Conservation (phyloP, 2,329 filamentous ascomycete genomes). For the Trichoderma lentiforme region DNA sequence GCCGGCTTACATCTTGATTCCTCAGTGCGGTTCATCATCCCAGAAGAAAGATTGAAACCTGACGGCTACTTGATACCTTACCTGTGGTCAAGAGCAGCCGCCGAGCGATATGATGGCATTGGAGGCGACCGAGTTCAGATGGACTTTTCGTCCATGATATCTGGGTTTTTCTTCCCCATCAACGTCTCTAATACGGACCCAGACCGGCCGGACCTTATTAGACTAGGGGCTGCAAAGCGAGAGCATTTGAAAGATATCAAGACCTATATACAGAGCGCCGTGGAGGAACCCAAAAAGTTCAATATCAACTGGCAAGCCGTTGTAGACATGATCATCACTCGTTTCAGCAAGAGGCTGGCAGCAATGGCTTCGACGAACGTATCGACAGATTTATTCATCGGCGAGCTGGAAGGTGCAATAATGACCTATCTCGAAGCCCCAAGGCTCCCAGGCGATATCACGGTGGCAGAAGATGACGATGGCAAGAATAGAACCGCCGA, state of each 20-base stretch:
- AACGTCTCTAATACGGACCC: slow-evolving; percentile 45
- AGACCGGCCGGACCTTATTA: slow-evolving; percentile 32
- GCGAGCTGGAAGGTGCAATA: slow-evolving; percentile 39
- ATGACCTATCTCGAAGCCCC: slow-evolving; percentile 36
- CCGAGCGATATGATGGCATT: slow-evolving; percentile 46
- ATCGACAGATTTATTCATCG: slow-evolving; percentile 30
- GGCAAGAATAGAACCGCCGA: slow-evolving; percentile 37
- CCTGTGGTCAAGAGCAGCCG: slow-evolving; percentile 41
- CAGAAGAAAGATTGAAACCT: slow-evolving; percentile 19
- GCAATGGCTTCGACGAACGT: slow-evolving; percentile 34
- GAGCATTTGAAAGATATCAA: slow-evolving; percentile 37
- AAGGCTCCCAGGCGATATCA: slow-evolving; percentile 25
- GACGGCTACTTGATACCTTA: slow-evolving; percentile 32
- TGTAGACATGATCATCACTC: slow-evolving; percentile 61
- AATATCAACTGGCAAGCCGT: slow-evolving; percentile 62
- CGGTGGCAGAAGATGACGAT: slow-evolving; percentile 23
- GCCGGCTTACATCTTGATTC: slow-evolving; percentile 39
- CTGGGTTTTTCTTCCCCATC: slow-evolving; percentile 48
- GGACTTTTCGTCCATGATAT: slow-evolving; percentile 51
- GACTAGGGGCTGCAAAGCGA: slow-evolving; percentile 29
- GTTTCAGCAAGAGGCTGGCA: slow-evolving; percentile 56
- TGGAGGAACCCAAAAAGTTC: slow-evolving; percentile 31
- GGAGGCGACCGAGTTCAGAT: slow-evolving; percentile 40
- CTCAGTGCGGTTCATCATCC: slow-evolving; percentile 28
- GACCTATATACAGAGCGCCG: slow-evolving; percentile 43